Base-by-base conservation (phyloP, 73 alveolate species). In the Blepharisma japonicum region DNA sequence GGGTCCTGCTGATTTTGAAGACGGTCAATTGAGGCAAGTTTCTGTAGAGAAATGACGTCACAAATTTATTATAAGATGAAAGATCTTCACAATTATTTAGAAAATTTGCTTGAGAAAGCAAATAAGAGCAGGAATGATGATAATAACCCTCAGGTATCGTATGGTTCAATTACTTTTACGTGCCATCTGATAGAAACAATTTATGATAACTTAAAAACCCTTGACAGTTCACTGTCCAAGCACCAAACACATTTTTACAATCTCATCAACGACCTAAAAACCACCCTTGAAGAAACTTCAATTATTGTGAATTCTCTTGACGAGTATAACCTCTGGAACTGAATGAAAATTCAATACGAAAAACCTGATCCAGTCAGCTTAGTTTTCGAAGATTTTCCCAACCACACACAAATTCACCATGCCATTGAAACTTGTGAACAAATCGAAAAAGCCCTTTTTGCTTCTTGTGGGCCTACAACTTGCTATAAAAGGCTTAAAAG, bases 1-100 rank as follows among this genome's bases (percentile, higher is more conserved):
- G 77, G 77, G 21, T 61, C 77, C 49, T 61, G 42, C 55, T 61
- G 42, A 11, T 61, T 61, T 14, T 61, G 77, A 23, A 61, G 21
- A 61, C 42, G 77, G 2, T 61, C 77, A 4, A 61, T 61, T 14
- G 77, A 61, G 4, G 77, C 77, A 11, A 20, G 21, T 61, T 61
- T 61, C 49, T 61, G 77, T 21, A 18, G 50, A n/a, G 77, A 61
- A 21, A n/a, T 61, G 32, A 11, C 77, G 18, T 14, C 9, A 11
- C n/a, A 18, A 3, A 51, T 51, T 18, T 51, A 51, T 18, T 51
- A 14, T 4, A 51, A 51, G 21, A 51, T 51, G 27, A 11, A 18
- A 11, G 66, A 51, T 4, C 66, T 51, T 51, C 66, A 51, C n/a
- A 1, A 1, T 1, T 14, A 51, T 51, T 51, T 18, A 4, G n/a